A percentile compares a stretch with the other conserved stretches of the same genome.
Evolutionary conservation across 306 rosid genomes (phyloP).

Genomic region (Citrullus mucosospermus): DNA sequence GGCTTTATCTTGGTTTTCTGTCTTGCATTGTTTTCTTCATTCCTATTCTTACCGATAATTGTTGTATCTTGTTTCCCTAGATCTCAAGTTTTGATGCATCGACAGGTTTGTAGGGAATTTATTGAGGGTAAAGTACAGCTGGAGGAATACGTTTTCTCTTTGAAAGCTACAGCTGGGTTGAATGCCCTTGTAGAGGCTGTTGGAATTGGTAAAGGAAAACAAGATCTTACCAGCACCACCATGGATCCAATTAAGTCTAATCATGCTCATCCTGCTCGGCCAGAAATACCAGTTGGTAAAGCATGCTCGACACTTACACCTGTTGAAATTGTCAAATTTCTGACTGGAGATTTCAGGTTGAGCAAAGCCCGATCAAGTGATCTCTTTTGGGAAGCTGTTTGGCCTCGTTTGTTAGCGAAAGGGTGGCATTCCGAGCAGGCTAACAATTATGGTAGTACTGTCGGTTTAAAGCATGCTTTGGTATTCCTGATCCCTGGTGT

Average conservation of each 20-base stretch:
- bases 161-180: slow-evolving; percentile 53
- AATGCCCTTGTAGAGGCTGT: slow-evolving; percentile 67
- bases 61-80: neutral
- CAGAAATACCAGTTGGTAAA: slow-evolving; percentile 77
- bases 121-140: slow-evolving; percentile 54
- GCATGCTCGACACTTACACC: slow-evolving; percentile 62
- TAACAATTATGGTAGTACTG: slow-evolving; percentile 26
- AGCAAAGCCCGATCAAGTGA: slow-evolving; percentile 86
- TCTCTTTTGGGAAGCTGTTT: slow-evolving; percentile 96
- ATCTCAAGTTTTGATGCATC: slow-evolving; percentile 17
- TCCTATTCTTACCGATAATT: neutral
- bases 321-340: slow-evolving; percentile 54
- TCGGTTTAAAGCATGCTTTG: slow-evolving; percentile 41
- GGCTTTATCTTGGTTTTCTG: neutral
- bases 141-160: slow-evolving; percentile 53
- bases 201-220: slow-evolving; percentile 75
- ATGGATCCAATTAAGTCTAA: slow-evolving; percentile 40
- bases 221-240: slow-evolving; percentile 57
- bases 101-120: slow-evolving; percentile 54
- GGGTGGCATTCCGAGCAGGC: slow-evolving; percentile 99
- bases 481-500: slow-evolving; percentile 83
- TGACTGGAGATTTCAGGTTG: slow-evolving; percentile 73
- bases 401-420: slow-evolving; percentile 94
- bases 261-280: slow-evolving; percentile 39
- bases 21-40: neutral